Conservation (phyloP, 768 basidiomycete genomes). For the Gyrodon lividus region DNA sequence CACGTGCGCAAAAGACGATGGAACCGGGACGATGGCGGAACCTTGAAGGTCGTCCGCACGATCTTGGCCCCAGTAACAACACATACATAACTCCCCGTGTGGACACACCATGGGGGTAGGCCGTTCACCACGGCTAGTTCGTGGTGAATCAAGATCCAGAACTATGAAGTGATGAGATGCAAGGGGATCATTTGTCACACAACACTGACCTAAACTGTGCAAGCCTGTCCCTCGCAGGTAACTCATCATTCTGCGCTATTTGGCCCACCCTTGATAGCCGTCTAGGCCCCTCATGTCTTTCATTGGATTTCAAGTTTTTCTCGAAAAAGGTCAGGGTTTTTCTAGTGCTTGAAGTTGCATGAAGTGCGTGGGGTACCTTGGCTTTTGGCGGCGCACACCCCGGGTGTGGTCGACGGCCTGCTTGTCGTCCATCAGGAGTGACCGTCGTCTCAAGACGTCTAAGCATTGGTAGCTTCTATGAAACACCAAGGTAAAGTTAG, state of each 20-base stretch:
- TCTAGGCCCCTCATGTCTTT: constrained; percentile 9
- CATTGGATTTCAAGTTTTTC: constrained; percentile 8
- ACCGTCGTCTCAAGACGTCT: constrained; percentile 48
- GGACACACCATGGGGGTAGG: too few relatives aligned
- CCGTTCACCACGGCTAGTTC: too few relatives aligned
- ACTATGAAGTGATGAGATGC: constrained; percentile 7
- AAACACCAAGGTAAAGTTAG: constrained; percentile 8
- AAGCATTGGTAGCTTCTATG: constrained; percentile 34
- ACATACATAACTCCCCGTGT: too few relatives aligned
- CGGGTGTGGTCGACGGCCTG: constrained; percentile 25
- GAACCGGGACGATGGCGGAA: background rate
- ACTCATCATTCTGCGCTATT: background rate
- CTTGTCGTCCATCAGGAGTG: constrained; percentile 43
- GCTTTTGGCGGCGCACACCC: constrained; percentile 26
- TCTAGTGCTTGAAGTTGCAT: constrained; percentile 18
- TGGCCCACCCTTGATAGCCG: constrained; percentile 2
- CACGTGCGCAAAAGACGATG: too few relatives aligned
- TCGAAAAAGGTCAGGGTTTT: constrained; percentile 14
- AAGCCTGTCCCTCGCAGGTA: constrained; percentile 9
- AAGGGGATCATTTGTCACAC: constrained; percentile 1
- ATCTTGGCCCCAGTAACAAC: too few relatives aligned
- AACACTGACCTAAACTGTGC: constrained; percentile 13
- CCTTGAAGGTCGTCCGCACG: too few relatives aligned
- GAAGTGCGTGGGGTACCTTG: constrained; percentile 16
- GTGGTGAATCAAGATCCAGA: constrained; percentile 23